Evolutionary conservation across 306 rosid genomes (phyloP).

Genomic region (Vigna reflexopilosa): DNA sequence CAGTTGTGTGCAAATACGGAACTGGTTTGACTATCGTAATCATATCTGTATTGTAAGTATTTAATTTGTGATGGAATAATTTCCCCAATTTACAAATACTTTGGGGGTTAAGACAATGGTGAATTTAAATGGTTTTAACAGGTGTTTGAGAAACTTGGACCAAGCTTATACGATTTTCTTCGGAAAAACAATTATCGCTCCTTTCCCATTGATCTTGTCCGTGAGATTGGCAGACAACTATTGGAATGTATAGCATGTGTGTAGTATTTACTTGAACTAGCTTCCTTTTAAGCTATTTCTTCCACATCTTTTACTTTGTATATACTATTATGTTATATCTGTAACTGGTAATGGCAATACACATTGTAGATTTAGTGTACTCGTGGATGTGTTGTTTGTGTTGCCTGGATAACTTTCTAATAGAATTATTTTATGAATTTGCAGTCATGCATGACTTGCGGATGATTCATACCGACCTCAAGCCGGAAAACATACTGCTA

Average conservation of each 20-base stretch:
- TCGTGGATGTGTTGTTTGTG: not conserved
- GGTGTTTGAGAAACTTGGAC: constrained; percentile 99
- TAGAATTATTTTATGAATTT: constrained; percentile 1
- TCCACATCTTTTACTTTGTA: not conserved
- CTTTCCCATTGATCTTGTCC: constrained; percentile 99
- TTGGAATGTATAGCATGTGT: constrained; percentile 99
- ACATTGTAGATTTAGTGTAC: not conserved
- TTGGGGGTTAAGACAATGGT: constrained; percentile 79
- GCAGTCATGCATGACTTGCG: constrained; percentile 93
- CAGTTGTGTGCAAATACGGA: constrained; percentile 99
- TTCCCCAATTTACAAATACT: constrained; percentile 72
- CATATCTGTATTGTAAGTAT: constrained; percentile 99
- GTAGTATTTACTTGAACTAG: constrained; percentile 80
- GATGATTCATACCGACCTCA: constrained; percentile 90
- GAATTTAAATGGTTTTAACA: constrained; percentile 96
- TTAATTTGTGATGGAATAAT: constrained; percentile 76
- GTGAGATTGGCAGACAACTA: constrained; percentile 99
- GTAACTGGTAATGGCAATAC: not conserved
- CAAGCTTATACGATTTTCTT: constrained; percentile 99
- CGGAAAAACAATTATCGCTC: constrained; percentile 99
- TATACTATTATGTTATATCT: not conserved
- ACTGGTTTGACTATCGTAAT: constrained; percentile 99
- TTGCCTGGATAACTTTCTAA: constrained; percentile 24
- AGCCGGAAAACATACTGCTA: constrained; percentile 90
- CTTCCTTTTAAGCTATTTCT: constrained; percentile 27